Evolutionary conservation across 2,329 filamentous ascomycete species (phyloP).

Genomic region (Cytospora piceae): DNA sequence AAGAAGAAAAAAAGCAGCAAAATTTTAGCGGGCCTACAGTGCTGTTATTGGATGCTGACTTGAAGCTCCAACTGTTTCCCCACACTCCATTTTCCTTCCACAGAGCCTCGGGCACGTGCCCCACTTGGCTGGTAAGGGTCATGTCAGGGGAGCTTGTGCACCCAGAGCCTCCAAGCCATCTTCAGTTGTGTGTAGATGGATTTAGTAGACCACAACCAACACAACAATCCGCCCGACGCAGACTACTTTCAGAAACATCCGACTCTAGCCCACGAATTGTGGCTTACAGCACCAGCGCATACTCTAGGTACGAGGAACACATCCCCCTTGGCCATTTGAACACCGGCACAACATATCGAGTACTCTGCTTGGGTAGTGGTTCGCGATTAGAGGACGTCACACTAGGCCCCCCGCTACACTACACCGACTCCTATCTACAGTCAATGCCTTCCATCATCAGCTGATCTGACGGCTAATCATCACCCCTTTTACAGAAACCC

Average conservation of each 20-base stretch:
- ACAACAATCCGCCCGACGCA: not conserved
- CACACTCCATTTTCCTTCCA: conserved; percentile 13
- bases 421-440: not conserved
- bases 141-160: conserved; percentile 21
- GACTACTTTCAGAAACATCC: conserved; percentile 1
- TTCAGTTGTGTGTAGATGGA: conserved; percentile 14
- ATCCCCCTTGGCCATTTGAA: not conserved
- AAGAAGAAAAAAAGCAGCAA: conserved; percentile 5
- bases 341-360: not conserved
- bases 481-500: not conserved
- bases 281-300: not conserved
- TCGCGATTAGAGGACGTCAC: conserved; percentile 9
- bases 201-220: conserved; percentile 1
- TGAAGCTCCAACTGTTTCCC: conserved; percentile 16
- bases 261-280: conserved; percentile 1
- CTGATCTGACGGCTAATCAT: conserved; percentile 12
- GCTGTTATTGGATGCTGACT: not conserved
- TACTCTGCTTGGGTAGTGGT: not conserved
- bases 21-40: conserved; percentile 26
- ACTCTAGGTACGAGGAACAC: not conserved
- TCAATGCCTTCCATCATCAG: not conserved
- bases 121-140: conserved; percentile 9
- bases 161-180: conserved; percentile 8
- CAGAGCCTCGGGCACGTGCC: conserved; percentile 6
- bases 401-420: not conserved